Evolutionary conservation across 2,329 filamentous ascomycete genomes (phyloP), one percentile per base, ranked within the genome.

Genomic region (Aspergillus melleus): DNA sequence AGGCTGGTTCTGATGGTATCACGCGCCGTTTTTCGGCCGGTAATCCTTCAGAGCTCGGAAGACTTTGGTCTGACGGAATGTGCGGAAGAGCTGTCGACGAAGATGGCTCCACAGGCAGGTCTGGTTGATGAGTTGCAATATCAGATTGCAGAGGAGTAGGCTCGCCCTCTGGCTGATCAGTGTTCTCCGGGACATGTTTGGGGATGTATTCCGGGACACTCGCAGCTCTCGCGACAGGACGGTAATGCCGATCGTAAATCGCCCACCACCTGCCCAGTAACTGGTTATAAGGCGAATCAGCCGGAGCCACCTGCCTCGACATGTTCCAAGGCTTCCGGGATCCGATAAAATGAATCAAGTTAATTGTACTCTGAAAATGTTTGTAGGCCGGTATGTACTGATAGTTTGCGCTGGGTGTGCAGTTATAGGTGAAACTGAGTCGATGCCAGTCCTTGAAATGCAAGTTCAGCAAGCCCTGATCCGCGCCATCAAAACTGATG

Each of bases 301-400:
- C 49, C 2, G 74, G 73, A 16, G 68, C 58, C 42, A 72, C 68
- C 61, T 76, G 72, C 50, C 76, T 71, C n/a, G 74, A 88, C 61
- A 86, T 78, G 22, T 84, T 84, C 95, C 95, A 99, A 0, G 95
- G 95, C 79, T 99, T 99, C 58, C 91, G 84, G 60, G 88, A 79
- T 47, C 95, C 95, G 70, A 99, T 98, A 76, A 97, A 99, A 78
- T 99, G 95, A 26, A 96, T 89, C 80, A 96, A 85, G 72, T 85
- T 93, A 70, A 99, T 96, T 68, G 87, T 90, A 52, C 90, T 90
- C 77, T 96, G 91, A 76, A 96, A 96, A 81, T 98, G 92, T 65
- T 88, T 87, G 77, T 96, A 99, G 55, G 95, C 95, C 12, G 95
- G 95, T 58, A 97, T 84, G 77, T 98, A 99, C 79, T 99, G 95